Base-by-base conservation (phyloP, 2,329 filamentous ascomycete genomes). In the Trichophaea hybrida region DNA sequence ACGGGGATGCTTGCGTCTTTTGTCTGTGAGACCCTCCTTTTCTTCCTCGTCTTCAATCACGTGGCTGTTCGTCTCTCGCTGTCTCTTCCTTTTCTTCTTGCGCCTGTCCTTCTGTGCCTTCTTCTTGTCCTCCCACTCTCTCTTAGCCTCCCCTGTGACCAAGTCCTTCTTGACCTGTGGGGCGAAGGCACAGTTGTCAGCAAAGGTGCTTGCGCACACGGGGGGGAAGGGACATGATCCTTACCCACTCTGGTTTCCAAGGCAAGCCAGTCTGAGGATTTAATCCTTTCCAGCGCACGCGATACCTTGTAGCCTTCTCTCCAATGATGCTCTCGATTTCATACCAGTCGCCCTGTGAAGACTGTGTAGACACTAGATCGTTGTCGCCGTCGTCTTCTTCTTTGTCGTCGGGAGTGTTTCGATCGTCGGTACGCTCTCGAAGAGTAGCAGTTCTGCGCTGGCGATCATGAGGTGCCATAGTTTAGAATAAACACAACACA, bases 201-300 rank as follows among this genome's bases (percentile, higher is more conserved):
- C 34, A 24, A 58, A 13, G 34, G 33, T 32, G 24, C 31, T 13
- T 3, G 5, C 31, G 5, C 15, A 6, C 8, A 15, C 48, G 46
- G 4, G 7, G 40, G n/a, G 38, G 4, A 50, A 2, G 10, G 17
- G 2, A 50, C 10, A 2, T 50, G 46, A 40, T 34, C 59, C 59
- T 6, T 60, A 64, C 60, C 62, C 60, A 61, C 44, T 61, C 55
- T 17, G 37, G 51, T 46, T 49, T 31, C 62, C 62, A 62, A 37
- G 60, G 57, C 49, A 53, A 35, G 6, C 60, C 57, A 33, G 60
- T 64, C 32, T 15, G 44, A 15, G 51, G 60, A 46, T 63, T 46
- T 13, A 57, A 37, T 32, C 62, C 62, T 10, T 17, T 58, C 60
- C 60, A 64, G 13, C 37, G 6, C 32, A 64, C 40, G 17, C 37